Evolutionary conservation across 2,329 filamentous ascomycete species (phyloP).

Genomic region (Claviceps sorghi): DNA sequence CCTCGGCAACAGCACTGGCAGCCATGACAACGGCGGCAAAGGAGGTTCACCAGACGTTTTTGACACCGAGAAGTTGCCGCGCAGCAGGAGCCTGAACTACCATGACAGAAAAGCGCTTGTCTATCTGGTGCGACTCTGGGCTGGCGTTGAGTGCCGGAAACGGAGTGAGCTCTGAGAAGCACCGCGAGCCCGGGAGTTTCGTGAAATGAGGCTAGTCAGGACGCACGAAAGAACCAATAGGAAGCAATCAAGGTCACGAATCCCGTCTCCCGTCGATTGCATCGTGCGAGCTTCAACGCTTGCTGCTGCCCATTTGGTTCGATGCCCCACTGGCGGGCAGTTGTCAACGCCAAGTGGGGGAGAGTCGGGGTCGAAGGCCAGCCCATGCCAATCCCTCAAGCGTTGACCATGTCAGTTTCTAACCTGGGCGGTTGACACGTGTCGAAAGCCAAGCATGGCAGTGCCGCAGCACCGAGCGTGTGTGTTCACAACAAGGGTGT

Average conservation of each 20-base stretch:
- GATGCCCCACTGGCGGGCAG: neutral
- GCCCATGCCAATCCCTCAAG: neutral
- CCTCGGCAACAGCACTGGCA: slow-evolving; percentile 1
- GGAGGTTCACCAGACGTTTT: neutral
- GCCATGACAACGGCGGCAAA: slow-evolving; percentile 1
- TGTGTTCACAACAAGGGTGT: neutral
- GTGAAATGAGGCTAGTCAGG: neutral
- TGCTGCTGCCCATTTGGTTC: neutral
- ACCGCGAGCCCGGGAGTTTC: neutral
- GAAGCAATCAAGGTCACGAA: neutral
- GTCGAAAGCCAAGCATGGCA: too few relatives aligned
- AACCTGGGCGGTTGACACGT: too few relatives aligned
- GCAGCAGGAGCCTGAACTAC: neutral
- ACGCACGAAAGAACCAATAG: neutral
- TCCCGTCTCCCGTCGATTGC: neutral
- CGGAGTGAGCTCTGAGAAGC: neutral
- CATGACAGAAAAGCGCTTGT: neutral
- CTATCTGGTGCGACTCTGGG: neutral
- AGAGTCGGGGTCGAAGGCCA: neutral
- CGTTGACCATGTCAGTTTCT: too few relatives aligned
- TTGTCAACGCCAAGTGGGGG: neutral
- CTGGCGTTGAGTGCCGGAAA: neutral
- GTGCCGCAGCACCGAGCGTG: too few relatives aligned
- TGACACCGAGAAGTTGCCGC: neutral
- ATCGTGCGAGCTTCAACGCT: neutral